phyloP scores from a whole-genome alignment of 345 rosid species.

The Heritiera littoralis region DNA sequence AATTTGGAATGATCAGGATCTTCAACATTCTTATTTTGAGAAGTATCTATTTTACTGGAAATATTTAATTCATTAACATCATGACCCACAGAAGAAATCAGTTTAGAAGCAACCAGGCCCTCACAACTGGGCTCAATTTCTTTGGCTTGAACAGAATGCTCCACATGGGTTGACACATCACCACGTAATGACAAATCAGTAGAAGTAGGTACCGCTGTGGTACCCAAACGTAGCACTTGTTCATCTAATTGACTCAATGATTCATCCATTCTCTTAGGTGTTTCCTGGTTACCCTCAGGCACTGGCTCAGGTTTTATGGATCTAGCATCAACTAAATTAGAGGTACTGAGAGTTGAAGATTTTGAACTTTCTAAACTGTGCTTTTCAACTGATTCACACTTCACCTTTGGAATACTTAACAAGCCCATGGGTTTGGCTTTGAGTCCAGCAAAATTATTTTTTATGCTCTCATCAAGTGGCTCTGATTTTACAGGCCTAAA shows the following conservation, averaged over 20 bases:
- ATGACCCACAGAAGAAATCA: slow-evolving; percentile 26
- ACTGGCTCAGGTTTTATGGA: slow-evolving; percentile 56
- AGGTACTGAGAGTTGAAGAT: slow-evolving; percentile 27
- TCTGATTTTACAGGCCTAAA: slow-evolving; percentile 54
- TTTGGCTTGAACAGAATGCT: slow-evolving; percentile 14
- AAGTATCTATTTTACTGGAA: slow-evolving; percentile 30
- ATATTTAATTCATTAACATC: slow-evolving; percentile 30
- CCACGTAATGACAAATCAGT: slow-evolving; percentile 26
- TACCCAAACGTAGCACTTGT: slow-evolving; percentile 16
- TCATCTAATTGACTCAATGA: slow-evolving; percentile 27
- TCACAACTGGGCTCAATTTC: slow-evolving; percentile 22
- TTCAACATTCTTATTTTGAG: slow-evolving; percentile 32
- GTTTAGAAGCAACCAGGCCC: slow-evolving; percentile 28
- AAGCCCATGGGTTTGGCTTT: slow-evolving; percentile 17
- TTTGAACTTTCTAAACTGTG: slow-evolving; percentile 24
- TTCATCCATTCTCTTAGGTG: slow-evolving; percentile 32
- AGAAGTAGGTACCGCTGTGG: slow-evolving; percentile 28
- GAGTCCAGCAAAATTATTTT: slow-evolving; percentile 26
- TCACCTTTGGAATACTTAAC: slow-evolving; percentile 32
- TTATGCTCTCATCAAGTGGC: slow-evolving; percentile 48
- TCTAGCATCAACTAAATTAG: slow-evolving; percentile 33
- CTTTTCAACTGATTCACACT: slow-evolving; percentile 47
- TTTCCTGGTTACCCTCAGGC: slow-evolving; percentile 35
- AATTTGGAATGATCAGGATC: slow-evolving; percentile 26
- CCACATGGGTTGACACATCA: slow-evolving; percentile 22